phyloP scores from a whole-genome alignment of 2,329 filamentous ascomycete genomes.

The Hirsutella rhossiliensis region DNA sequence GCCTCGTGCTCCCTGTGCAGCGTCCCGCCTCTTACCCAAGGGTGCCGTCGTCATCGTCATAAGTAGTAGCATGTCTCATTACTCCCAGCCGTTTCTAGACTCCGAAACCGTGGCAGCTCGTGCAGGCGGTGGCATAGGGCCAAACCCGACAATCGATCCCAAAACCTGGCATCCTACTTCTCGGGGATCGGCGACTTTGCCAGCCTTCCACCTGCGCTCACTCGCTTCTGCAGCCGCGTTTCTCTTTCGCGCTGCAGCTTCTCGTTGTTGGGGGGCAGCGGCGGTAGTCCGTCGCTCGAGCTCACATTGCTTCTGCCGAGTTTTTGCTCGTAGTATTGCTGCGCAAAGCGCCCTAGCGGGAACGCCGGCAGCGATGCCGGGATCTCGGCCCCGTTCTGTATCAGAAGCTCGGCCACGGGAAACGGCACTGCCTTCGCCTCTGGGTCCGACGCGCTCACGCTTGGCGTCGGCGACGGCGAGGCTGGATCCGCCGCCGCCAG shows the following conservation, averaged over 20 bases:
- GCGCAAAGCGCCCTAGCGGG: conserved; percentile 68
- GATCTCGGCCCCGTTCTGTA: conserved; percentile 90
- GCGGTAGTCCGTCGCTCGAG: conserved; percentile 46
- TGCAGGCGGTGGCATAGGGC: conserved; percentile 23
- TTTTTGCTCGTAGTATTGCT: conserved; percentile 76
- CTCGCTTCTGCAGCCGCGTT: conserved; percentile 61
- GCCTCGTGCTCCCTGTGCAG: neutral
- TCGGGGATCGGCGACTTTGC: conserved; percentile 53
- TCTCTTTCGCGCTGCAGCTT: conserved; percentile 52
- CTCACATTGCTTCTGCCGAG: conserved; percentile 32
- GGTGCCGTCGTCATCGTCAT: conserved; percentile 2
- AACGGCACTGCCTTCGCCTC: conserved; percentile 55
- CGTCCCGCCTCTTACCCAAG: conserved; percentile 1
- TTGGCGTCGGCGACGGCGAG: conserved; percentile 45
- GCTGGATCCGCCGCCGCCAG: conserved; percentile 88
- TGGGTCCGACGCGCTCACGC: conserved; percentile 28
- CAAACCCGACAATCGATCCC: conserved; percentile 25
- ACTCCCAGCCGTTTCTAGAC: conserved; percentile 7
- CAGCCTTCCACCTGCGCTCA: conserved; percentile 65
- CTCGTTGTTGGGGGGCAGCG: conserved; percentile 42
- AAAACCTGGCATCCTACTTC: conserved; percentile 36
- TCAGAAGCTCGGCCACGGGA: conserved; percentile 76
- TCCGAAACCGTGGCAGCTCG: conserved; percentile 14
- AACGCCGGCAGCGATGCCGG: conserved; percentile 66
- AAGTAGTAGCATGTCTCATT: conserved; percentile 6